These are phyloP conservation scores for Astragalus membranaceus DNA, from an alignment of 306 rosid genomes.

Conservation along the genomic window DNA sequence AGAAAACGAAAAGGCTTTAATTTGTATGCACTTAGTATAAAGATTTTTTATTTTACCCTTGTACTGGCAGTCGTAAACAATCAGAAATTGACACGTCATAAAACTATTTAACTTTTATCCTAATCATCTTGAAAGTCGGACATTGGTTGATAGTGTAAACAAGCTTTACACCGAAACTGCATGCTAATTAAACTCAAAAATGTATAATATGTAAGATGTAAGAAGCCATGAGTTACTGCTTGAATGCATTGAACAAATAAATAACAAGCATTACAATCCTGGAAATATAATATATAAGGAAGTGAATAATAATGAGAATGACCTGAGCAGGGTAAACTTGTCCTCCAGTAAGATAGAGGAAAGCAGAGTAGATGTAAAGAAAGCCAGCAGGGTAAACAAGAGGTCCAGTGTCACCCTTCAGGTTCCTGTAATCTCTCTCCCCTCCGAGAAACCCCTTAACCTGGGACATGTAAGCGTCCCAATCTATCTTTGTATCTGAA, in stretches of 20 bases:
- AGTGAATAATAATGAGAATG: neutral
- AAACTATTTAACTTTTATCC: too few species aligned
- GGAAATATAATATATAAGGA: neutral
- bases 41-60: too few species aligned
- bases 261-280: neutral
- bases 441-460: slow-evolving; percentile 72
- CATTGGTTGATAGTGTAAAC: too few species aligned
- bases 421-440: slow-evolving; percentile 72
- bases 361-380: slow-evolving; percentile 69
- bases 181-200: too few species aligned
- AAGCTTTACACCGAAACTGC: too few species aligned
- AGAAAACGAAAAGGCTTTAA: neutral
- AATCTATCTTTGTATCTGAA: slow-evolving; percentile 92
- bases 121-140: too few species aligned
- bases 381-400: slow-evolving; percentile 94
- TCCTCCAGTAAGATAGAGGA: slow-evolving; percentile 53
- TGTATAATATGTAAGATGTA: too few species aligned
- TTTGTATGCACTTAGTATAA: too few species aligned
- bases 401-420: slow-evolving; percentile 96
- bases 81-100: too few species aligned
- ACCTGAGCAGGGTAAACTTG: slow-evolving; percentile 87
- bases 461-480: slow-evolving; percentile 99
- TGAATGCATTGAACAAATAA: neutral
- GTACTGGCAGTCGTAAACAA: too few species aligned
- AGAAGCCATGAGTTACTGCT: neutral